phyloP scores from a whole-genome alignment of 1,284 basidiomycete genomes.

The Chiua sp. region DNA sequence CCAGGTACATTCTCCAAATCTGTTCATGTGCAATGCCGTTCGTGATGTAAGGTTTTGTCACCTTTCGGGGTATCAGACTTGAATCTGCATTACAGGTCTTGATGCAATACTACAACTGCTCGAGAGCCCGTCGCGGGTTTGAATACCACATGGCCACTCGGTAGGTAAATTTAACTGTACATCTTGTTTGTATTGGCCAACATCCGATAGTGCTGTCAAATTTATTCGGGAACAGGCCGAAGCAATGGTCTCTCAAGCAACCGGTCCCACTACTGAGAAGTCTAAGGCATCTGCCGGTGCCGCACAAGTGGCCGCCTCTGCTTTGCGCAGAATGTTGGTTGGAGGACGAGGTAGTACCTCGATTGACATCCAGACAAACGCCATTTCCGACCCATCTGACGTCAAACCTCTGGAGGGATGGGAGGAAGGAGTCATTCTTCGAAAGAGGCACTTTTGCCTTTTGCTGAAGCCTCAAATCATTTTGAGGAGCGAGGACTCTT shows the following conservation, averaged over 20 bases:
- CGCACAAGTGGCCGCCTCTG: conserved; percentile 65
- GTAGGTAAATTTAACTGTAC: conserved; percentile 47
- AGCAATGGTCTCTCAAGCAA: conserved; percentile 42
- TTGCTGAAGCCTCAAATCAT: conserved; percentile 94
- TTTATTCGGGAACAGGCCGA: conserved; percentile 84
- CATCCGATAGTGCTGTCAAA: conserved; percentile 68
- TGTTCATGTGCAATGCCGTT: conserved; percentile 81
- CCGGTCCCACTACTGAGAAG: conserved; percentile 41
- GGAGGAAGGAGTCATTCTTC: conserved; percentile 69
- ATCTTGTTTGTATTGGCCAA: conserved; percentile 10
- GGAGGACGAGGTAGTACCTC: conserved; percentile 54
- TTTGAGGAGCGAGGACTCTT: conserved; percentile 56
- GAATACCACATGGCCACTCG: conserved; percentile 90
- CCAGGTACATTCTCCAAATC: conserved; percentile 87
- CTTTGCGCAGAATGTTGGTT: conserved; percentile 64
- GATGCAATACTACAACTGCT: conserved; percentile 91
- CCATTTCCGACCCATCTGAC: conserved; percentile 32
- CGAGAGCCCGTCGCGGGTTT: conserved; percentile 74
- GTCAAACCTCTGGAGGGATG: conserved; percentile 73
- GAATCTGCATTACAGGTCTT: conserved; percentile 59
- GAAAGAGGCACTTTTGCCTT: conserved; percentile 80
- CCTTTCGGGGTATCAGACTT: conserved; percentile 5
- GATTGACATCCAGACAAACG: conserved; percentile 45
- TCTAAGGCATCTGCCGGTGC: conserved; percentile 43
- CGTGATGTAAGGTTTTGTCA: conserved; percentile 63